phyloP scores from a whole-genome alignment of 169 alveolate species.

The Plasmodium malariae region DNA sequence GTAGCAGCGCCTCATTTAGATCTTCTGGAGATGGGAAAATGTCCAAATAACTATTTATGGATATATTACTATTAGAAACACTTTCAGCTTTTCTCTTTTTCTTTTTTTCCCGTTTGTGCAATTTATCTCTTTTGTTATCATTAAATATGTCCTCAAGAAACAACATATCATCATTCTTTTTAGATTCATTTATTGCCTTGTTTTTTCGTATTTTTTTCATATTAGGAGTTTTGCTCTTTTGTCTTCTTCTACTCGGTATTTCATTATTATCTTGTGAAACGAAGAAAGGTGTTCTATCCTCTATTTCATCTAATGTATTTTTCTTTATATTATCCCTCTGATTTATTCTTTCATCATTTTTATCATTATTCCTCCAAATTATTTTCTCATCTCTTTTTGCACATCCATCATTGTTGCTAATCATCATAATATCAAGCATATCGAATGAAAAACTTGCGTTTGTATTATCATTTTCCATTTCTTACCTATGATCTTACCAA shows the following conservation, averaged over 20 bases:
- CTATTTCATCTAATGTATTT: neutral
- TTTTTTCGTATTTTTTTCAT: too few species aligned
- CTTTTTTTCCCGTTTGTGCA: neutral
- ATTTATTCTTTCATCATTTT: neutral
- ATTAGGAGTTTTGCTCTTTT: neutral
- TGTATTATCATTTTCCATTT: constrained; percentile 8
- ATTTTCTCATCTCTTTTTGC: neutral
- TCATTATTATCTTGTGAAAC: too few species aligned
- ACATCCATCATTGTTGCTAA: neutral
- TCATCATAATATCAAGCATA: constrained; percentile 64
- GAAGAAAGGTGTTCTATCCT: too few species aligned
- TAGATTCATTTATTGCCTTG: neutral
- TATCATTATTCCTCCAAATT: neutral
- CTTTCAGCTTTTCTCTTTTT: neutral
- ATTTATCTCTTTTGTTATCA: neutral
- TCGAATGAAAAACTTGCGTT: constrained; percentile 34
- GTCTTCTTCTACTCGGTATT: too few species aligned
- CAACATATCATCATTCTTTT: neutral
- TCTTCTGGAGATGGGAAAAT: neutral
- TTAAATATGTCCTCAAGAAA: neutral
- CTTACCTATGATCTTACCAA: neutral
- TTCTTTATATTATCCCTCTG: neutral
- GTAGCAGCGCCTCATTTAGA: neutral
- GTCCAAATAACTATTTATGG: neutral
- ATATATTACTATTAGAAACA: neutral